A percentile compares a stretch with the other conserved stretches of the same genome.
Evolutionary conservation across 768 basidiomycete genomes (phyloP).

Genomic region (Agaricus subrufescens): DNA sequence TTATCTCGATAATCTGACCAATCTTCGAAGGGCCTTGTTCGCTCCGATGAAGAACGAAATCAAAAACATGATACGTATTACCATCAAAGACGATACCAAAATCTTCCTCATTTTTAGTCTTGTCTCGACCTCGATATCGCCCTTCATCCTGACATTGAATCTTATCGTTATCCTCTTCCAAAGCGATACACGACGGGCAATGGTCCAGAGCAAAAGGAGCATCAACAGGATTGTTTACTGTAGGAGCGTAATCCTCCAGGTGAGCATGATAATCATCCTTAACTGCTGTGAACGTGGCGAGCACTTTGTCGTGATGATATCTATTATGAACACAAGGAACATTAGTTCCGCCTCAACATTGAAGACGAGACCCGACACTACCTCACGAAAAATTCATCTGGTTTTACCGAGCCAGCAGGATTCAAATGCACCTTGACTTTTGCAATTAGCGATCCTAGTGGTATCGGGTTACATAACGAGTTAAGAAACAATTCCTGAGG

Average conservation of each 20-base stretch:
- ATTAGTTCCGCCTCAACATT: neutral
- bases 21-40: slow-evolving; percentile 29
- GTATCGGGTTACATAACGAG: slow-evolving; percentile 43
- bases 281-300: slow-evolving; percentile 43
- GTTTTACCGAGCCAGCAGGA: slow-evolving; percentile 2
- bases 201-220: slow-evolving; percentile 37
- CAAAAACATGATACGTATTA: slow-evolving; percentile 51
- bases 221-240: neutral
- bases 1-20: slow-evolving; percentile 9
- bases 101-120: slow-evolving; percentile 25
- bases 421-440: slow-evolving; percentile 42
- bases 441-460: slow-evolving; percentile 36
- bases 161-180: slow-evolving; percentile 18
- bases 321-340: slow-evolving; percentile 22
- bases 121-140: slow-evolving; percentile 13
- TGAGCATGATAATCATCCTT: slow-evolving; percentile 18
- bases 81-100: slow-evolving; percentile 38
- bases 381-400: slow-evolving; percentile 14
- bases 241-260: slow-evolving; percentile 17
- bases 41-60: slow-evolving; percentile 52
- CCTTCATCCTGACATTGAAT: slow-evolving; percentile 7
- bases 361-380: neutral
- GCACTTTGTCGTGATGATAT: slow-evolving; percentile 41
- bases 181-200: slow-evolving; percentile 44
- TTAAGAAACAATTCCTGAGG: slow-evolving; percentile 64